A percentile compares a stretch with the other conserved stretches of the same genome.
phyloP scores from a whole-genome alignment of 2,329 filamentous ascomycete genomes.

The Periglandula ipomoeae region DNA sequence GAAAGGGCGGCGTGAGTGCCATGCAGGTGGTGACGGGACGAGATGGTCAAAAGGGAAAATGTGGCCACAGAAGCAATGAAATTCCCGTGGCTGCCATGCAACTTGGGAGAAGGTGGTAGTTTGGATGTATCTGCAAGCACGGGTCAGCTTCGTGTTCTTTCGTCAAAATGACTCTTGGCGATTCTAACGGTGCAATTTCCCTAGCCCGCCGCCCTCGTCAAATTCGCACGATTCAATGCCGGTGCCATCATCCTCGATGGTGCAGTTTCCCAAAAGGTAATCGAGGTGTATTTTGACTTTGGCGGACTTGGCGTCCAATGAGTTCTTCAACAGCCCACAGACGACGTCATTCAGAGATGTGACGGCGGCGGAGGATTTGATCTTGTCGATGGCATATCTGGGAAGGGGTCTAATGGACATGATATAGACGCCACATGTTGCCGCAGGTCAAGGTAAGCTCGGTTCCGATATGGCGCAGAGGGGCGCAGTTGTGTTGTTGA shows the following conservation, averaged over 20 bases:
- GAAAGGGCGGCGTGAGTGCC: slow-evolving; percentile 55
- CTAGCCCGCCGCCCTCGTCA: slow-evolving; percentile 56
- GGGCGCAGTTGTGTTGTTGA: too few relatives aligned
- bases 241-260: slow-evolving; percentile 73
- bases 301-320: slow-evolving; percentile 68
- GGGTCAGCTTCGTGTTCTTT: neutral
- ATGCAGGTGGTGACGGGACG: slow-evolving; percentile 57
- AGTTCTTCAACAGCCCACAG: slow-evolving; percentile 68
- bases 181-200: slow-evolving; percentile 60
- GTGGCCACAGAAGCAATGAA: slow-evolving; percentile 72
- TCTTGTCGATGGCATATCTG: slow-evolving; percentile 60
- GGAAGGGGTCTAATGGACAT: slow-evolving; percentile 65
- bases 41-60: slow-evolving; percentile 67
- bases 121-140: slow-evolving; percentile 65
- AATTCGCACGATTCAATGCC: slow-evolving; percentile 75
- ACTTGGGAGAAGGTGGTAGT: slow-evolving; percentile 32
- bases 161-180: neutral
- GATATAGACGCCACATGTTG: slow-evolving; percentile 13
- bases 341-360: slow-evolving; percentile 64
- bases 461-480: neutral
- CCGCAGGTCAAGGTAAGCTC: neutral
- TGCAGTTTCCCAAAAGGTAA: slow-evolving; percentile 65
- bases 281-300: slow-evolving; percentile 65
- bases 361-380: slow-evolving; percentile 78
- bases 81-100: slow-evolving; percentile 60